Evolutionary conservation across 805 yeast species (phyloP).

Genomic region (Candida krabiensis): DNA sequence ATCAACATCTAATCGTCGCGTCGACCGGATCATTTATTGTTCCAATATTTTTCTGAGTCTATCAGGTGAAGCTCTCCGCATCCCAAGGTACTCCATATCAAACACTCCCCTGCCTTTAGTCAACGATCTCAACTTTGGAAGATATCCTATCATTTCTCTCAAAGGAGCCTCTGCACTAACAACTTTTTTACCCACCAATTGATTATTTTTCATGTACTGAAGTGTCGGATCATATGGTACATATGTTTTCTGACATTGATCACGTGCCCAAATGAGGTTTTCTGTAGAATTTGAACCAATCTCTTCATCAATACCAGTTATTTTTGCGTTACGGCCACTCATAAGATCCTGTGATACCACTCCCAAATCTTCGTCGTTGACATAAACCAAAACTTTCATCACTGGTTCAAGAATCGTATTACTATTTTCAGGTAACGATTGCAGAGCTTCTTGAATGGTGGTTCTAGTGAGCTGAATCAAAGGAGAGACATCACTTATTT

Average conservation of each 20-base stretch:
- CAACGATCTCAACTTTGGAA: conserved; percentile 70
- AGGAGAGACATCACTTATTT: conserved; percentile 37
- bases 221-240: conserved; percentile 77
- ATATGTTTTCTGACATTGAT: conserved; percentile 61
- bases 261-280: conserved; percentile 45
- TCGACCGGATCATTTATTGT: conserved; percentile 1
- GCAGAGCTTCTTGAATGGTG: conserved; percentile 42
- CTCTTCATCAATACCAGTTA: conserved; percentile 71
- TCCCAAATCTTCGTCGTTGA: conserved; percentile 74
- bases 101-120: conserved; percentile 90
- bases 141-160: conserved; percentile 87
- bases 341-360: conserved; percentile 82
- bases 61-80: conserved; percentile 63
- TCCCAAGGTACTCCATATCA: conserved; percentile 73
- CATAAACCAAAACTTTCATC: conserved; percentile 72
- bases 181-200: conserved; percentile 43
- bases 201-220: conserved; percentile 29
- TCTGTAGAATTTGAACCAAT: conserved; percentile 29
- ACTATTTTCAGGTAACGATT: conserved; percentile 22
- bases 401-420: conserved; percentile 80
- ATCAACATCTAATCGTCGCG: not conserved
- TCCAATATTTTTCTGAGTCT: conserved; percentile 40
- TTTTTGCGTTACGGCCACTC: conserved; percentile 72
- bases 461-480: conserved; percentile 47
- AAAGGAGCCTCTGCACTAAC: conserved; percentile 84